Percentiles rank a stretch among this genome's conserved stretches.
These are phyloP conservation scores for Wickerhamiella bombiphila DNA, from an alignment of 805 yeast genomes.

Conservation along the genomic window DNA sequence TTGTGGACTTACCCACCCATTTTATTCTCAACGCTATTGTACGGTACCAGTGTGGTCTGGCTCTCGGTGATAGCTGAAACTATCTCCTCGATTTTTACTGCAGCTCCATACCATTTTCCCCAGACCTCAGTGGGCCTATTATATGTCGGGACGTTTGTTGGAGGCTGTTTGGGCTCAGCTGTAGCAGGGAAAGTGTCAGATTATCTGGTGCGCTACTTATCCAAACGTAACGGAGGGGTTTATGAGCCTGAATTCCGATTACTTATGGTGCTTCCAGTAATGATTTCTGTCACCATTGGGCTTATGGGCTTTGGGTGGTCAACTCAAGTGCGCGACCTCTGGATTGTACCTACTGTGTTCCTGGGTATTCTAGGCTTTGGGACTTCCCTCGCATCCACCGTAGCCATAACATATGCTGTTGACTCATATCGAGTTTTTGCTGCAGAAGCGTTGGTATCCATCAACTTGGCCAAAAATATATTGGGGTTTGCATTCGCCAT, in stretches of 20 bases:
- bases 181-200: conserved; percentile 40
- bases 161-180: conserved; percentile 43
- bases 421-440: conserved; percentile 45
- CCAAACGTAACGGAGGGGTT: conserved; percentile 34
- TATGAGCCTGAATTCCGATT: conserved; percentile 53
- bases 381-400: conserved; percentile 45
- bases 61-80: conserved; percentile 46
- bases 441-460: conserved; percentile 41
- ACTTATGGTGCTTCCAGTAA: conserved; percentile 38
- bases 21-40: conserved; percentile 36
- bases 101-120: conserved; percentile 32
- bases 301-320: conserved; percentile 56
- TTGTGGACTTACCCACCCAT: conserved; percentile 36
- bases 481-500: conserved; percentile 43
- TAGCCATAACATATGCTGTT: conserved; percentile 45
- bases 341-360: conserved; percentile 46
- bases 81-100: conserved; percentile 34
- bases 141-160: conserved; percentile 41
- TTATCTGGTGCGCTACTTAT: conserved; percentile 31
- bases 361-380: conserved; percentile 46
- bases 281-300: conserved; percentile 32
- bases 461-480: conserved; percentile 40
- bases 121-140: conserved; percentile 37
- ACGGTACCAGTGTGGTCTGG: conserved; percentile 49
- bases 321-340: conserved; percentile 29